phyloP scores from a whole-genome alignment of 176 grass and related monocot species.

The Oryza glumipatula region DNA sequence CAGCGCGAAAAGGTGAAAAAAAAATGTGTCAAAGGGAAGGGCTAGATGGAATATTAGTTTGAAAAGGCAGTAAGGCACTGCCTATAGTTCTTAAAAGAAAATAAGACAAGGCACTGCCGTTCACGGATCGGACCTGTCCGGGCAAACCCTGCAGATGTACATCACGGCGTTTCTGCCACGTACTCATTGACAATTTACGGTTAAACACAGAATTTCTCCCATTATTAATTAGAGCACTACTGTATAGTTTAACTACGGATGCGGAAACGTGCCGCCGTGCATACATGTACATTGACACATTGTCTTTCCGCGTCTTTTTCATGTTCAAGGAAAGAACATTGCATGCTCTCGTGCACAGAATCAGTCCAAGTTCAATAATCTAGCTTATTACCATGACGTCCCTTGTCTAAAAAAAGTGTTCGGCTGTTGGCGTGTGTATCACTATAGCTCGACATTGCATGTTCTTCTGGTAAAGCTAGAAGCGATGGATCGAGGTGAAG shows the following conservation, averaged over 20 bases:
- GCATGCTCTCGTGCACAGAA: background rate
- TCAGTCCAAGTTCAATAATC: background rate
- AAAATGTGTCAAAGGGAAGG: background rate
- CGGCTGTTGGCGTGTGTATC: background rate
- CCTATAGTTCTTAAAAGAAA: too few relatives aligned
- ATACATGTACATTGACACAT: background rate
- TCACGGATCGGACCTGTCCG: background rate
- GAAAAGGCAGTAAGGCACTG: constrained; percentile 1
- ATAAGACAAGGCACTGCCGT: too few relatives aligned
- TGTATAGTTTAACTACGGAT: too few relatives aligned
- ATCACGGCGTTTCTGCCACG: background rate
- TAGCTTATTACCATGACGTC: background rate
- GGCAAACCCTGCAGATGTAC: background rate
- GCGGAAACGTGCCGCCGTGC: background rate
- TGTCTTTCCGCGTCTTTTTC: background rate
- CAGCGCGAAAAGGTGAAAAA: background rate
- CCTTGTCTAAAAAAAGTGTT: background rate
- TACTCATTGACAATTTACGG: background rate
- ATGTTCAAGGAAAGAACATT: background rate
- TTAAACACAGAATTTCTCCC: background rate
- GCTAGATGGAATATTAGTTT: background rate
- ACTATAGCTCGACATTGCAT: background rate
- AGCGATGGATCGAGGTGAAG: background rate
- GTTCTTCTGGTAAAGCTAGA: background rate
- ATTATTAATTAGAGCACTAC: background rate